Percentiles rank a stretch among this genome's conserved stretches.
Conservation (phyloP, 768 basidiomycete species). For the Pluteus cervinus region DNA sequence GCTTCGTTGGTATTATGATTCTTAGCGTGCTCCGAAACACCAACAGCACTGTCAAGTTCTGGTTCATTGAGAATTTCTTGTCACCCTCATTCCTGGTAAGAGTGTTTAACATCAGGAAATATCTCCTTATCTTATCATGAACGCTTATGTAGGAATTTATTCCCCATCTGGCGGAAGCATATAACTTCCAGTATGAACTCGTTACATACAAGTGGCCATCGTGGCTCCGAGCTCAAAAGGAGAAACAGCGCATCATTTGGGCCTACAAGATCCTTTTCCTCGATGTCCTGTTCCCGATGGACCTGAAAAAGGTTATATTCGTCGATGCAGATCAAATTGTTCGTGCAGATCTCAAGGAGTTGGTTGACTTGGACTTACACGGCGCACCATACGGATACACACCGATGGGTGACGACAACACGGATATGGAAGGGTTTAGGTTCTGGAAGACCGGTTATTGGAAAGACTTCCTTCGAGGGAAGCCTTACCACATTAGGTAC, state of each 20-base stretch:
- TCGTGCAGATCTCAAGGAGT: slow-evolving; percentile 88
- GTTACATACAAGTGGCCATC: slow-evolving; percentile 99
- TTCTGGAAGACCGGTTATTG: slow-evolving; percentile 99
- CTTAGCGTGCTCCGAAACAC: slow-evolving; percentile 94
- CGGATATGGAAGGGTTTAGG: slow-evolving; percentile 94
- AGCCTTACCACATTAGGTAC: slow-evolving; percentile 93
- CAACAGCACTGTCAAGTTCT: slow-evolving; percentile 93
- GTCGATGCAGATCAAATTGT: slow-evolving; percentile 99
- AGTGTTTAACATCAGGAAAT: neutral
- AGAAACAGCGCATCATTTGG: slow-evolving; percentile 99
- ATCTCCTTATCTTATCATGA: neutral
- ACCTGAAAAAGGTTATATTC: slow-evolving; percentile 98
- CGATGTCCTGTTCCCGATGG: slow-evolving; percentile 98
- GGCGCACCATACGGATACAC: slow-evolving; percentile 95
- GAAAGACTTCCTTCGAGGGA: slow-evolving; percentile 79
- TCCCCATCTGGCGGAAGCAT: slow-evolving; percentile 85
- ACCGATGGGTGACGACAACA: slow-evolving; percentile 94
- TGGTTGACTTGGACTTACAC: slow-evolving; percentile 88
- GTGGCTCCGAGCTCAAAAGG: slow-evolving; percentile 94
- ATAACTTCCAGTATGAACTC: slow-evolving; percentile 93
- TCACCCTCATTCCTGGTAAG: slow-evolving; percentile 90
- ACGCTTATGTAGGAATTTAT: slow-evolving; percentile 73
- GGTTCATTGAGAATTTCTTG: slow-evolving; percentile 99
- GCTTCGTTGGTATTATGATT: slow-evolving; percentile 98
- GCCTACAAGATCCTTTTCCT: slow-evolving; percentile 99